Evolutionary conservation across 805 yeast species (phyloP), one percentile per base, ranked within the genome.

Genomic region (Saturnispora hagleri): DNA sequence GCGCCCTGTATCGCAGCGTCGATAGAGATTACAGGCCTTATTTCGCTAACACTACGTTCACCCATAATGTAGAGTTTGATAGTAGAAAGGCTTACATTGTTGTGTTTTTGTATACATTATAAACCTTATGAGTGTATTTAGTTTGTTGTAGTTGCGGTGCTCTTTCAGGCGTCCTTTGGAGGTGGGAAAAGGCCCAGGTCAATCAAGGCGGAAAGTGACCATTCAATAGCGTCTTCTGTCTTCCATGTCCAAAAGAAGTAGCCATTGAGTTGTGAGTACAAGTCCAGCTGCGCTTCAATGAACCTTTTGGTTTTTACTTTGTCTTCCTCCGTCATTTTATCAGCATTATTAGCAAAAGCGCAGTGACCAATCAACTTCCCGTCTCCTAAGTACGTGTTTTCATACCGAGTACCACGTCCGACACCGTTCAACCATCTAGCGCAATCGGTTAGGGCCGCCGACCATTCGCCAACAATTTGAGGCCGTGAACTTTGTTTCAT

Each of bases 391-490:
- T 60, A 81, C 10, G 79, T 62, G 43, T 87, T 89, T 51, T 86
- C 89, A 68, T 77, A 89, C 62, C 96, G 79, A 33, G 96, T 82
- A 54, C 95, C 95, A 54, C 81, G 72, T 51, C 82, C 82, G 20
- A 85, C 90, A 63, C 97, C 97, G 62, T 90, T 90, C 46, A 90
- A 71, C 95, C 95, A 85, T 53, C 75, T 74, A 6, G 93, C 79
- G 72, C 97, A 90, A 69, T 90, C 97, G 3, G 96, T 89, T 57
- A 90, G 74, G 1, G 97, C 97, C 12, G 89, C 95, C 24, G 87
- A 73, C 87, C 91, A 90, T 71, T 89, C 97, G 3, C 89, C 87
- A 41, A 81, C 77, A 7, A 84, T 71, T 4, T 80, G 79, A 27
- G 71, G 71, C 40, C 68, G 63, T 48, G 74, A 73, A 40, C 69